Evolutionary conservation across 495 filamentous ascomycete species (phyloP), one percentile per base, ranked within the genome.

Genomic region (Penicillium pancosmium): DNA sequence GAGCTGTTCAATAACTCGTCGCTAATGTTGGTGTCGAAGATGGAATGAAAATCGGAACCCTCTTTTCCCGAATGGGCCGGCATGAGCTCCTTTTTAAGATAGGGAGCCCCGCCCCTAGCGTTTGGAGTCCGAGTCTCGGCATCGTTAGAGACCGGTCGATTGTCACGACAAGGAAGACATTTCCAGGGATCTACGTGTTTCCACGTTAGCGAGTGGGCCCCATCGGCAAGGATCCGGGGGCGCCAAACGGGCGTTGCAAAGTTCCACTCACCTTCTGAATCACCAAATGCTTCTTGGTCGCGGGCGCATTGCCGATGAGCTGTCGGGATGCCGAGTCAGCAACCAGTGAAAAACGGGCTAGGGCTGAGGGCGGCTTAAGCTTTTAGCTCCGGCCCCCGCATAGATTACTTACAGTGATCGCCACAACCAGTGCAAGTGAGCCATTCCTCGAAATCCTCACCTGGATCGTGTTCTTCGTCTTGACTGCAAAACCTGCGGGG

Each of bases 231-330:
- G 13, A 41, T 3, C 35, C 21, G 46, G 46, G 44, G 46, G n/a
- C 46, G 41, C 41, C 41, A 46, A 48, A 25, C 21, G 46, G 46
- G 46, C 46, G 46, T 48, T 48, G 23, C 1, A 48, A 48, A 48
- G 41, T 25, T 48, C 23, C 23, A 75, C 79, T 62, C 80, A 91
- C 89, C 87, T 71, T 90, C 87, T 55, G 83, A 82, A 57, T 86
- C 77, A 50, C 81, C 80, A 64, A 95, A 78, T 43, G 90, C 87
- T 54, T 87, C 86, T 65, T 86, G 86, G 68, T 88, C 85, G 62
- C 91, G 87, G 57, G 93, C 94, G 75, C 93, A 98, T 85, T 97
- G 90, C 66, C 90, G 86, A 81, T 98, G 93, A 57, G 93, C 93
- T 80, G 56, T 67, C 60, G 64, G 60, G 56, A 59, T 60, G 61